Conservation (phyloP, 1,284 basidiomycete genomes). For the Salmacisia buchloeana region DNA sequence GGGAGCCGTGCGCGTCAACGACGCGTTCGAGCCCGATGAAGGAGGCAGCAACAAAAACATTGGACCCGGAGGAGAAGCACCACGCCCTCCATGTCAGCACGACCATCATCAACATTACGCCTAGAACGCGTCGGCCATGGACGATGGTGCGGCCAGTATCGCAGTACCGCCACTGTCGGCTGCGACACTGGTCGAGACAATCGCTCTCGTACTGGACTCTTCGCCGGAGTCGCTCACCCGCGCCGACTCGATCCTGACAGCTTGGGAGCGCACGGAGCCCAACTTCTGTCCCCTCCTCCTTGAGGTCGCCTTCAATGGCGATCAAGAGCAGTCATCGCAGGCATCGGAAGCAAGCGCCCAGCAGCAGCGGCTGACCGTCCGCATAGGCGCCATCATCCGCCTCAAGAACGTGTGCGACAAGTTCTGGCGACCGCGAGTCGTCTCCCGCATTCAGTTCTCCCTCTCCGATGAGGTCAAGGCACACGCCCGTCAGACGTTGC, state of each 20-base stretch:
- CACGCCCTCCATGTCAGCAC: too few relatives aligned
- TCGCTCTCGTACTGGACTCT: neutral
- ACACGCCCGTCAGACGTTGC: constrained; percentile 30
- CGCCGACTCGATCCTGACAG: constrained; percentile 3
- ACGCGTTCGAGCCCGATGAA: too few relatives aligned
- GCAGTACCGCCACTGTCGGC: neutral
- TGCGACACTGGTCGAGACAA: neutral
- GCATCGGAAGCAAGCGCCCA: neutral
- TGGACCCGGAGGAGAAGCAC: too few relatives aligned
- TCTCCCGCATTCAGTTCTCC: constrained; percentile 31
- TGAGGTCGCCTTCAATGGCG: constrained; percentile 35
- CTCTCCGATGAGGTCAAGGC: constrained; percentile 37
- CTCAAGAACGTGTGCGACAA: constrained; percentile 49
- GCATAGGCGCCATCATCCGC: constrained; percentile 44
- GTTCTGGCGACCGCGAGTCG: constrained; percentile 43
- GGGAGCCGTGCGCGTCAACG: too few relatives aligned
- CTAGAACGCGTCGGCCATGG: too few relatives aligned
- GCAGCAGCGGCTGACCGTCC: constrained; percentile 19
- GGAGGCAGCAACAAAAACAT: too few relatives aligned
- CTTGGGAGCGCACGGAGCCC: constrained; percentile 12
- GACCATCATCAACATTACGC: neutral
- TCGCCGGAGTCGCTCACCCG: neutral
- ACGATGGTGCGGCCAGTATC: neutral
- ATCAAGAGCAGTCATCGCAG: neutral
- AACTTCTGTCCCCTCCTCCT: constrained; percentile 36